phyloP scores from a whole-genome alignment of 441 rosid species.

The Biscutella laevigata region DNA sequence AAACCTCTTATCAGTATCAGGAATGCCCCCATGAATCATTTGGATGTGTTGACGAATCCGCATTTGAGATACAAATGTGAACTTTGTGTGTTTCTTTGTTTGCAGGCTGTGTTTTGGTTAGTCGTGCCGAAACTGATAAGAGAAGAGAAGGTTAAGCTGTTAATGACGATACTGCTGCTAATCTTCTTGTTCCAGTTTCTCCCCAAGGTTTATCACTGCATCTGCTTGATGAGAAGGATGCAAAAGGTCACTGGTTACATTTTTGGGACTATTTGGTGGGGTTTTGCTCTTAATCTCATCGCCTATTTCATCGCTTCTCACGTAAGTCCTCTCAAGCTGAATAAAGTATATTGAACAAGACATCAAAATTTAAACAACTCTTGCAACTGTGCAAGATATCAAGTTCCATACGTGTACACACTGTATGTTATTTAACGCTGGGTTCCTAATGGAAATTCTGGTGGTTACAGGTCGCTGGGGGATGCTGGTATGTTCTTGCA shows the following conservation, averaged over 20 bases:
- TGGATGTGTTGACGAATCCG: neutral
- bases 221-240: conserved; percentile 56
- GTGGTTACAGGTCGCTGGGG: conserved; percentile 51
- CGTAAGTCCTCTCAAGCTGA: conserved; percentile 30
- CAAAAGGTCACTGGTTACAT: conserved; percentile 70
- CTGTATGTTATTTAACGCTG: neutral
- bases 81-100: neutral
- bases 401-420: neutral
- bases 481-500: conserved; percentile 78
- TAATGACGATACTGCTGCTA: conserved; percentile 40
- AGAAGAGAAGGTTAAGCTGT: conserved; percentile 38
- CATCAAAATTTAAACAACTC: too few species aligned
- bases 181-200: conserved; percentile 61
- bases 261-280: conserved; percentile 81
- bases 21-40: neutral
- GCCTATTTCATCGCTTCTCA: conserved; percentile 72
- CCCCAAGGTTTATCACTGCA: conserved; percentile 63
- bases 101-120: conserved; percentile 66
- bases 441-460: neutral
- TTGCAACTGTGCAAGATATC: too few species aligned
- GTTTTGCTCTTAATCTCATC: conserved; percentile 59
- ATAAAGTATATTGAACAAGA: neutral
- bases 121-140: conserved; percentile 44
- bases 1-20: neutral
- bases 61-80: neutral